These are phyloP conservation scores for Lactifluus volemus DNA, from an alignment of 768 basidiomycete genomes.

Conservation along the genomic window DNA sequence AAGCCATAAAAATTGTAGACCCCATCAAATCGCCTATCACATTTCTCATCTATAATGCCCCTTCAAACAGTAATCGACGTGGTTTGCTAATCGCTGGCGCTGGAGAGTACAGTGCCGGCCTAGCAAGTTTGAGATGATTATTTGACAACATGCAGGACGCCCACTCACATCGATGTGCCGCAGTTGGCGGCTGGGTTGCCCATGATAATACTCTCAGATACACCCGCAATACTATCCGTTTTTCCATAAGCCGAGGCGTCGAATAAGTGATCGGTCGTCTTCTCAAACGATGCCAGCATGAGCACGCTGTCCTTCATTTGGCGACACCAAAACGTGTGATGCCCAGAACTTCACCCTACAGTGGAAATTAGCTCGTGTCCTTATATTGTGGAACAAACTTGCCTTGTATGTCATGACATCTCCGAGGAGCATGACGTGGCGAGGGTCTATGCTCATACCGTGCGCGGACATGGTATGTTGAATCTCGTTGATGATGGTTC, in stretches of 20 bases:
- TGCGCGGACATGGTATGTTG: conserved; percentile 96
- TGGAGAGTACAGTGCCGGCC: conserved; percentile 34
- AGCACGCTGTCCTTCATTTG: conserved; percentile 99
- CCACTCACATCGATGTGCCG: conserved; percentile 82
- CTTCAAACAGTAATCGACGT: conserved; percentile 32
- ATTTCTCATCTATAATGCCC: conserved; percentile 25
- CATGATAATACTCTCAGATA: conserved; percentile 99
- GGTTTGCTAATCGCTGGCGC: conserved; percentile 31
- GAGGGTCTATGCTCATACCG: conserved; percentile 97
- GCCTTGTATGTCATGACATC: conserved; percentile 99
- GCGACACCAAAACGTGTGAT: conserved; percentile 99
- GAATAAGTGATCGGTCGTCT: conserved; percentile 98
- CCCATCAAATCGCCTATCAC: neutral
- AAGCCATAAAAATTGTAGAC: neutral
- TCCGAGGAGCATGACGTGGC: conserved; percentile 96
- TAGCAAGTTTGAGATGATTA: conserved; percentile 12
- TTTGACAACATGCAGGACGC: neutral
- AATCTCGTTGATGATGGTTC: conserved; percentile 94
- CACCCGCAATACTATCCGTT: conserved; percentile 89
- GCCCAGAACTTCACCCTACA: conserved; percentile 89
- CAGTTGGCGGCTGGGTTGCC: conserved; percentile 92
- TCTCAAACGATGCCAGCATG: conserved; percentile 99
- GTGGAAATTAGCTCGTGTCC: neutral
- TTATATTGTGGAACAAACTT: conserved; percentile 4
- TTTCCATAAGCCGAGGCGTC: conserved; percentile 96